Conservation (phyloP, 805 yeast species). For the Candida mattraensis region DNA sequence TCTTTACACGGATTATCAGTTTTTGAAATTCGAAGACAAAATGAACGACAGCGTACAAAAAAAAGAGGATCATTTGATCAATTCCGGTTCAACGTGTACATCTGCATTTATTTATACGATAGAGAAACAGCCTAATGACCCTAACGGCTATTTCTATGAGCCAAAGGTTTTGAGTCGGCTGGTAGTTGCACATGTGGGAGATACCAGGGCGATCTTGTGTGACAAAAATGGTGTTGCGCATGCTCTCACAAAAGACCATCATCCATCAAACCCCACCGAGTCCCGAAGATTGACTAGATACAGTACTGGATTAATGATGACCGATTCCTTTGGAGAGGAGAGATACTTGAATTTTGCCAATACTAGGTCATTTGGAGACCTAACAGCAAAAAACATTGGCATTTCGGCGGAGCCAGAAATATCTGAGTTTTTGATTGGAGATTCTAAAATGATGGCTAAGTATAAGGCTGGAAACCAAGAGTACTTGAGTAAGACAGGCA, state of each 20-base stretch:
- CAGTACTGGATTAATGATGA: constrained; percentile 63
- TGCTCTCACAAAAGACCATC: constrained; percentile 76
- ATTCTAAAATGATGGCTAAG: constrained; percentile 40
- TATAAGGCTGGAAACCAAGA: constrained; percentile 27
- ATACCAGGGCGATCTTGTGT: constrained; percentile 82
- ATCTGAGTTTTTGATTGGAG: constrained; percentile 66
- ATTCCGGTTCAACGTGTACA: constrained; percentile 40
- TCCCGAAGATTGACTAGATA: constrained; percentile 66
- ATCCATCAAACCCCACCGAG: constrained; percentile 82
- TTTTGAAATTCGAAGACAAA: constrained; percentile 38
- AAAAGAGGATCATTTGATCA: constrained; percentile 14
- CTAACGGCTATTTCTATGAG: constrained; percentile 54
- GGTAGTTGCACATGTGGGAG: constrained; percentile 89
- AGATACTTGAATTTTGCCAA: constrained; percentile 80
- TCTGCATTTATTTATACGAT: constrained; percentile 32
- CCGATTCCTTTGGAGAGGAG: constrained; percentile 92
- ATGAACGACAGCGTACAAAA: constrained; percentile 13
- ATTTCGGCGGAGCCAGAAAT: constrained; percentile 92
- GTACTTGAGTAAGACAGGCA: constrained; percentile 16
- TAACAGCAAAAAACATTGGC: constrained; percentile 76
- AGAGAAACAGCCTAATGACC: constrained; percentile 29
- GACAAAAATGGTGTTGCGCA: constrained; percentile 81
- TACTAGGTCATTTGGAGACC: constrained; percentile 92
- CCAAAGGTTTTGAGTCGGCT: constrained; percentile 65
- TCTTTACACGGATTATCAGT: constrained; percentile 64